These are phyloP conservation scores for Seiridium unicorne DNA, from an alignment of 2,329 filamentous ascomycete genomes.

Conservation along the genomic window DNA sequence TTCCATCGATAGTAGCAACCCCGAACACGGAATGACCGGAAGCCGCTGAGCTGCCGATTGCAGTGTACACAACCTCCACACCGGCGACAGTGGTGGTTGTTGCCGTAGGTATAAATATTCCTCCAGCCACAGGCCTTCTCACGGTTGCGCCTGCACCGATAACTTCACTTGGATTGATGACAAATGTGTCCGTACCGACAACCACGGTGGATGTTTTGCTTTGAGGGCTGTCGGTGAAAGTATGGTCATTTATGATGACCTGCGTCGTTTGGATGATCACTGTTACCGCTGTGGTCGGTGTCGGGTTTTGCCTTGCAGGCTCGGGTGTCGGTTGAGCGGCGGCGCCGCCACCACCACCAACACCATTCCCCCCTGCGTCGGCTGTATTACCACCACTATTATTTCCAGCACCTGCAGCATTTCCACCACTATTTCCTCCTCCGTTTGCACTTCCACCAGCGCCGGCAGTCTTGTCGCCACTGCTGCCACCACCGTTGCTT, in stretches of 20 bases:
- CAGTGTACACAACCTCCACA: constrained; percentile 39
- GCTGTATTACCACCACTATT: background rate
- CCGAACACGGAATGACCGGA: constrained; percentile 15
- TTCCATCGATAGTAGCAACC: constrained; percentile 39
- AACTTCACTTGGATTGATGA: constrained; percentile 45
- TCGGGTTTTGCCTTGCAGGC: background rate
- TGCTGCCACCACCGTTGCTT: background rate
- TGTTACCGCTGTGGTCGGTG: constrained; percentile 27
- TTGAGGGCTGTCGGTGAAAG: constrained; percentile 36
- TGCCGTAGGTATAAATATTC: constrained; percentile 29
- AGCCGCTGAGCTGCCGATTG: constrained; percentile 11
- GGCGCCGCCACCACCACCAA: background rate
- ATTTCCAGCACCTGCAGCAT: background rate
- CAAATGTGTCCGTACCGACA: constrained; percentile 41
- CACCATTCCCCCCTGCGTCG: background rate
- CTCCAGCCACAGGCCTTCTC: constrained; percentile 35
- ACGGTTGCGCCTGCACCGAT: constrained; percentile 44
- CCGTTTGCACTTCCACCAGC: background rate
- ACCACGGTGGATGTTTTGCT: constrained; percentile 40
- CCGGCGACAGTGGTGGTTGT: constrained; percentile 37
- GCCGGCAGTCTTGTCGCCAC: background rate
- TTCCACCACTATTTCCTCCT: background rate
- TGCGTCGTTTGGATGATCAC: constrained; percentile 42
- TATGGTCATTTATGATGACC: constrained; percentile 47
- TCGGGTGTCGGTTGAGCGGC: background rate